Evolutionary conservation across 352 stramenopile species (phyloP).

Genomic region (Detonula confervacea): DNA sequence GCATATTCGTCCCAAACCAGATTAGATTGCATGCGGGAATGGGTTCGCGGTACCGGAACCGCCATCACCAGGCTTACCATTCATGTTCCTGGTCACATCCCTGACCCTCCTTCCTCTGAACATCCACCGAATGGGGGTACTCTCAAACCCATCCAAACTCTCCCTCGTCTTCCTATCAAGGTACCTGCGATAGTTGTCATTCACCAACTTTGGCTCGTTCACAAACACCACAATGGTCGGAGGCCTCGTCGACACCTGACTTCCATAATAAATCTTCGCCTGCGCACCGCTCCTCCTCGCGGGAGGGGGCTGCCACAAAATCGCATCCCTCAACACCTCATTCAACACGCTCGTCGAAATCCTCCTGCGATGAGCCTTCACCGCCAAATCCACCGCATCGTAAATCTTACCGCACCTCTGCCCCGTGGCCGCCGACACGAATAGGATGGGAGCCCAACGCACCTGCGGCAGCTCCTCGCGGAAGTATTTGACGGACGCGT

Average conservation of each 20-base stretch:
- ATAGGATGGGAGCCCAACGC: constrained; percentile 87
- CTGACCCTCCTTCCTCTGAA: constrained; percentile 80
- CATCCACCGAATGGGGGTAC: constrained; percentile 86
- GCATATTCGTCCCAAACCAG: too few relatives aligned
- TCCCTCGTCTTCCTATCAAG: constrained; percentile 89
- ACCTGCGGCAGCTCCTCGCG: constrained; percentile 79
- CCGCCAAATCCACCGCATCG: constrained; percentile 83
- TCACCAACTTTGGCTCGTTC: constrained; percentile 88
- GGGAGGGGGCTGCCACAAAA: constrained; percentile 88
- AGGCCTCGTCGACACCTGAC: constrained; percentile 85
- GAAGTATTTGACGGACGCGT: constrained; percentile 84
- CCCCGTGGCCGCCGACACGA: constrained; percentile 87
- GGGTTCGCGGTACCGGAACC: constrained; percentile 73
- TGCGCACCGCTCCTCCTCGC: constrained; percentile 80
- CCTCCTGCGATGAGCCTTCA: constrained; percentile 79
- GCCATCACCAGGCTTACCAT: constrained; percentile 75
- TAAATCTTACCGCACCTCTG: constrained; percentile 89
- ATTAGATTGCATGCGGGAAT: constrained; percentile 81
- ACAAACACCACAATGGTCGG: constrained; percentile 89
- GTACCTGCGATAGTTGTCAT: constrained; percentile 88
- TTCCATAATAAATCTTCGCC: constrained; percentile 90
- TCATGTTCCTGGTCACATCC: constrained; percentile 81
- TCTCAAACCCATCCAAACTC: constrained; percentile 82
- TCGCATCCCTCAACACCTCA: constrained; percentile 87
- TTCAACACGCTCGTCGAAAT: constrained; percentile 89